Evolutionary conservation across 2,329 filamentous ascomycete species (phyloP), one percentile per base, ranked within the genome.

Genomic region (Neodidymelliopsis sp.): DNA sequence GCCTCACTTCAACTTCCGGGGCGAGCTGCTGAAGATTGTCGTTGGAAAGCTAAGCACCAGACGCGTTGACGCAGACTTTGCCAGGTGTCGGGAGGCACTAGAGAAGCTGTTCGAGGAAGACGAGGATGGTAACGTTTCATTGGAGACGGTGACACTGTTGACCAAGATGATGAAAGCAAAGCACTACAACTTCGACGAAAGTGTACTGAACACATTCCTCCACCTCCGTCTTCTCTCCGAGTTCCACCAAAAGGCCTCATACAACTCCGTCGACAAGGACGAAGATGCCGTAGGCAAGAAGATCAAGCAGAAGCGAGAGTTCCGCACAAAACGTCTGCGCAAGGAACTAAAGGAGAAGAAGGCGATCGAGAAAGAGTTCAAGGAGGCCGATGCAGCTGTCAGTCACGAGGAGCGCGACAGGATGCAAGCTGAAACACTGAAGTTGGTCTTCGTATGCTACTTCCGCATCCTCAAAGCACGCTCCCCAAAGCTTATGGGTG

Each of bases 1-100:
- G 1, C 90, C 94, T 3, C 95, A 99, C 76, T 99, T 99, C 84
- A 99, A 99, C 78, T 97, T 96, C 74, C 87, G 94, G 29, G 83
- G 81, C 37, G 93, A 99, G 42, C 78, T 99, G 42, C 77, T 99
- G 53, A 91, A 90, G 73, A 93, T 97, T 49, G 70, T 99, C 11
- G 86, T 96, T 16, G 85, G 86, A 60, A 94, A 94, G 71, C 79
- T 99, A 25, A 91, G 90, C 65, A 83, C 81, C 48, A 84, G 85
- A 60, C 83, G 81, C 43, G 75, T 90, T 1, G 90, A 95, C 66
- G 81, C 80, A 2, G 87, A 95, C 54, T 94, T 91, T 58, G 72
- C 82, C 55, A 92, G 90, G 70, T 95, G 90, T 61, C 81, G 88
- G 9, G 81, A 88, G 54, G 87, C 92, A 0, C 73, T 99, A 29